Evolutionary conservation across 805 yeast genomes (phyloP).

Genomic region (Yueomyces sp.): DNA sequence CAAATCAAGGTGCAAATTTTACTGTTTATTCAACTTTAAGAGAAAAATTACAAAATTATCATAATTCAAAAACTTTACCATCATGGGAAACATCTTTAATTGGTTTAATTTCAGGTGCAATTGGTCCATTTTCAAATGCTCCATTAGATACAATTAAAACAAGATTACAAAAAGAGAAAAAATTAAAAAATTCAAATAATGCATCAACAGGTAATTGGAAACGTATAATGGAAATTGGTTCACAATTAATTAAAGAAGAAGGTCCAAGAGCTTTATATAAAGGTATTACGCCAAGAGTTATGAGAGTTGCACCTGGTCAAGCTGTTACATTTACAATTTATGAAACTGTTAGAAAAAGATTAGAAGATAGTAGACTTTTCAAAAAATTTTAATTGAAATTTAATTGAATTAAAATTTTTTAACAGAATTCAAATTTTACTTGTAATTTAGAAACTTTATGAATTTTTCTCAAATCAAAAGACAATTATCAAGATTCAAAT

Average conservation of each 20-base stretch:
- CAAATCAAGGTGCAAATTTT: constrained; percentile 97
- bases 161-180: constrained; percentile 84
- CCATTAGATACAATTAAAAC: constrained; percentile 96
- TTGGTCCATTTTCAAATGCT: constrained; percentile 95
- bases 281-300: constrained; percentile 96
- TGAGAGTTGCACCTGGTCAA: constrained; percentile 99
- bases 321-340: constrained; percentile 97
- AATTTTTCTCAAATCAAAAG: background rate
- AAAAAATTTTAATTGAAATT: background rate
- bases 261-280: constrained; percentile 83
- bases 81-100: constrained; percentile 88
- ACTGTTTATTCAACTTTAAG: constrained; percentile 85
- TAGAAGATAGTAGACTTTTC: constrained; percentile 30
- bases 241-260: constrained; percentile 73
- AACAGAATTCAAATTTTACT: background rate
- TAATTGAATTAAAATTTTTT: background rate
- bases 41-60: constrained; percentile 51
- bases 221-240: constrained; percentile 70
- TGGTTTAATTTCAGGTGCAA: constrained; percentile 89
- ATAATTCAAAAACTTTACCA: constrained; percentile 49
- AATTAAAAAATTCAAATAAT: constrained; percentile 26
- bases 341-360: constrained; percentile 64
- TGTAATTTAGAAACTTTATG: background rate
- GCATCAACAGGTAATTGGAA: constrained; percentile 44
- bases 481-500: too few species aligned